phyloP scores from a whole-genome alignment of 179 eudicot species.

The Silene coronaria region DNA sequence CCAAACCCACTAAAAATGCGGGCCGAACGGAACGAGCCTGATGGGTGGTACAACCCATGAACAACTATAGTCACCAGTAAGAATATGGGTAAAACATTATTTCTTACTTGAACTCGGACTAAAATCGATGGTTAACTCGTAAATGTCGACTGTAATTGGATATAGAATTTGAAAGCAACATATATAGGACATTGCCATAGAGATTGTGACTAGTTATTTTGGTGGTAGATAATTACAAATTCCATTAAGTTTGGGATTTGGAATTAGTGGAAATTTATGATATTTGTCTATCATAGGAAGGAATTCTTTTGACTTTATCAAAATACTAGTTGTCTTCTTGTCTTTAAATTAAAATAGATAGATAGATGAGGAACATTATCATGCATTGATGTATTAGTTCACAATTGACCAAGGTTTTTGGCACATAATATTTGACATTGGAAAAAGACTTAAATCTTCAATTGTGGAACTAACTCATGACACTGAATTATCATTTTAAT shows the following conservation, averaged over 20 bases:
- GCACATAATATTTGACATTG: conserved; percentile 5
- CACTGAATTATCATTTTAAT: not conserved
- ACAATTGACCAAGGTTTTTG: not conserved
- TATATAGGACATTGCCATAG: too few species aligned
- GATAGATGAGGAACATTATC: not conserved
- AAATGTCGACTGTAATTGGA: too few species aligned
- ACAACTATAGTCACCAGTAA: too few species aligned
- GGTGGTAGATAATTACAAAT: too few species aligned
- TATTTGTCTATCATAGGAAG: not conserved
- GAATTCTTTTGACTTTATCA: conserved; percentile 9
- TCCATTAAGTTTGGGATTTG: conserved; percentile 1
- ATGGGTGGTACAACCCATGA: too few species aligned
- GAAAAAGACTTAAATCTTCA: not conserved
- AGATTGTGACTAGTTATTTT: too few species aligned
- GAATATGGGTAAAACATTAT: too few species aligned
- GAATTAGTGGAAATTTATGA: not conserved
- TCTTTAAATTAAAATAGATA: not conserved
- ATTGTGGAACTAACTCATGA: not conserved
- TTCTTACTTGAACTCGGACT: too few species aligned
- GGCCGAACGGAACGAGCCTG: too few species aligned
- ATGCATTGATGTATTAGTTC: not conserved
- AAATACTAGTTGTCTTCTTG: not conserved
- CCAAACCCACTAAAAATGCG: too few species aligned
- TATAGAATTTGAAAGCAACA: too few species aligned
- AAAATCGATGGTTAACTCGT: too few species aligned